A percentile compares a stretch with the other conserved stretches of the same genome.
Evolutionary conservation across 2,329 filamentous ascomycete genomes (phyloP).

Genomic region (Leptodontidium sp.): DNA sequence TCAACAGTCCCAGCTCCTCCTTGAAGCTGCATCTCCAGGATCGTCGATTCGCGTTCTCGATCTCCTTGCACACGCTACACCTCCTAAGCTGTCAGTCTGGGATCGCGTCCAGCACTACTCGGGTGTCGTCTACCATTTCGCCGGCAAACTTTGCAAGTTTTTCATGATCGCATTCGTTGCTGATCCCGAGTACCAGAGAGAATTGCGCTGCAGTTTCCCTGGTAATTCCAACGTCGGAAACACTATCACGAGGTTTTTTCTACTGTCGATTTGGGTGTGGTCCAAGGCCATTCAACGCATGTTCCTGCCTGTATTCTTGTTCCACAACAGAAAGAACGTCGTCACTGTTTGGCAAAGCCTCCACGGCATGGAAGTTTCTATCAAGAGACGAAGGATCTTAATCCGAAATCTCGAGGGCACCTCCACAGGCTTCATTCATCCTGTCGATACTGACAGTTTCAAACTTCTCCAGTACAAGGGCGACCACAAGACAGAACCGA

Average conservation of each 20-base stretch:
- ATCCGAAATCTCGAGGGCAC: conserved; percentile 56
- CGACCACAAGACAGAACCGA: conserved; percentile 52
- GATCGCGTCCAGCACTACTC: conserved; percentile 22
- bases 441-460: conserved; percentile 21
- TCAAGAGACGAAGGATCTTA: conserved; percentile 55
- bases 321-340: conserved; percentile 47
- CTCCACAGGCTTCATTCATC: conserved; percentile 55
- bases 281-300: conserved; percentile 53
- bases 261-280: conserved; percentile 57
- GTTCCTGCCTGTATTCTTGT: conserved; percentile 54
- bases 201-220: conserved; percentile 52
- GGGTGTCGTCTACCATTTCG: conserved; percentile 29
- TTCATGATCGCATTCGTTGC: conserved; percentile 53
- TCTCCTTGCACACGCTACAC: conserved; percentile 21
- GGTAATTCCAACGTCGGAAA: conserved; percentile 44
- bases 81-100: conserved; percentile 23
- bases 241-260: conserved; percentile 51
- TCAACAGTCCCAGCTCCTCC: conserved; percentile 16
- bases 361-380: conserved; percentile 56
- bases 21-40: conserved; percentile 1
- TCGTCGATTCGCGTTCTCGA: conserved; percentile 17
- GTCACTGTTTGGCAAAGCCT: conserved; percentile 56
- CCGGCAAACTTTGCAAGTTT: conserved; percentile 52
- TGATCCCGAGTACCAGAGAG: conserved; percentile 53
- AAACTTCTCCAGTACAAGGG: conserved; percentile 35